Conservation (phyloP, 2,329 filamentous ascomycete genomes). For the Trichoderma atroviride region DNA sequence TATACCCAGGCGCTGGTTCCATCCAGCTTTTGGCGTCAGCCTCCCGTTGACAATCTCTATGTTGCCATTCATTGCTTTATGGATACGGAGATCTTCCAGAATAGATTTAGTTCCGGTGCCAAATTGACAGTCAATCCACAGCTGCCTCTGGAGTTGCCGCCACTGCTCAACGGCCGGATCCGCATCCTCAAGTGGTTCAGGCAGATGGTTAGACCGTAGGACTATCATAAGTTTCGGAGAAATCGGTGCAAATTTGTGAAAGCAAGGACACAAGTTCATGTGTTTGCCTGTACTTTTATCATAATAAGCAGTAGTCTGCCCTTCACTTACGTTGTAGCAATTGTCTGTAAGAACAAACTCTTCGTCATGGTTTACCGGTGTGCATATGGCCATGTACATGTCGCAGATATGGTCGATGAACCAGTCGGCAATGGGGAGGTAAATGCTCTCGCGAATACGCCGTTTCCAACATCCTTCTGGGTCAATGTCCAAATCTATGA, state of each 20-base stretch:
- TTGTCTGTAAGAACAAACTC: background rate
- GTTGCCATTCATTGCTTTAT: background rate
- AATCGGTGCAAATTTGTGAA: constrained; percentile 2
- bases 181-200: background rate
- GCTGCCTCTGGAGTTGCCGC: background rate
- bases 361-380: background rate
- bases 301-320: background rate
- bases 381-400: constrained; percentile 11
- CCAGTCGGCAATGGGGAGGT: background rate
- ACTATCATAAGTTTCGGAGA: background rate
- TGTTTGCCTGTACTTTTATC: background rate
- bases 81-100: background rate
- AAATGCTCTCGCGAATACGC: background rate
- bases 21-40: background rate
- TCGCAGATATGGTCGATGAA: background rate
- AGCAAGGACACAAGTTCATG: background rate
- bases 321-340: background rate
- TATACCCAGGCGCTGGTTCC: background rate
- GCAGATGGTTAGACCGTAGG: background rate
- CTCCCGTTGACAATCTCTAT: background rate
- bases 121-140: background rate
- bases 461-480: background rate
- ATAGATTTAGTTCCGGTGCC: background rate
- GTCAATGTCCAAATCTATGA: constrained; percentile 5
- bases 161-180: background rate